Percentiles rank a stretch among this genome's conserved stretches.
Conservation (phyloP, 352 stramenopile genomes). For the Phytopythium litorale region DNA sequence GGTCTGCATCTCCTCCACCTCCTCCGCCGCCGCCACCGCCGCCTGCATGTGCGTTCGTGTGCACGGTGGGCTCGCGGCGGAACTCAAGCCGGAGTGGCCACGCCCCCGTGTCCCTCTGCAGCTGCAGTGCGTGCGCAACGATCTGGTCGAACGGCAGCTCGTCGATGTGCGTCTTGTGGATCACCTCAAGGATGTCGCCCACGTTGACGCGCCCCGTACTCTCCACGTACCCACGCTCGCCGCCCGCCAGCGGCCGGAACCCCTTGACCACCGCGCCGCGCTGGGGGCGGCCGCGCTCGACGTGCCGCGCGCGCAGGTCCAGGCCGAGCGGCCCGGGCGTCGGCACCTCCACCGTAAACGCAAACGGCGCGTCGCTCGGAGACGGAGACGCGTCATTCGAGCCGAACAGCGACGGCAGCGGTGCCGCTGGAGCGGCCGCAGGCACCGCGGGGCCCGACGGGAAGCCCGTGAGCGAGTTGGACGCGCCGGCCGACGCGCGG, state of each 20-base stretch:
- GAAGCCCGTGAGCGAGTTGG: constrained; percentile 32
- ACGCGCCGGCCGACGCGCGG: constrained; percentile 17
- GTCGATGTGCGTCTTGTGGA: constrained; percentile 74
- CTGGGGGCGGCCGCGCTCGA: constrained; percentile 71
- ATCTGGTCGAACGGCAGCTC: constrained; percentile 85
- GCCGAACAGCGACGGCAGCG: constrained; percentile 2
- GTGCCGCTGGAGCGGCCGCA: neutral
- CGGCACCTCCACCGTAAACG: constrained; percentile 76
- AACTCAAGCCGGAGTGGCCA: constrained; percentile 82
- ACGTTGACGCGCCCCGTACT: constrained; percentile 68
- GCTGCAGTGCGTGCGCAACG: constrained; percentile 67
- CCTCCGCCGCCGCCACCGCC: too few species aligned
- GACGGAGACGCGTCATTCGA: constrained; percentile 6
- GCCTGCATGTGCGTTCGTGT: neutral
- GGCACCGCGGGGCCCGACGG: constrained; percentile 20
- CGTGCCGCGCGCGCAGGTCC: constrained; percentile 65
- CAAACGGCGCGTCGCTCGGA: constrained; percentile 46
- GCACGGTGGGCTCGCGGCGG: constrained; percentile 35
- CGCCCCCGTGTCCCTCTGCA: constrained; percentile 59
- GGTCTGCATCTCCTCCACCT: constrained; percentile 15
- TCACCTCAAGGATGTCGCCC: constrained; percentile 75
- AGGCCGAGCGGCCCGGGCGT: constrained; percentile 61
- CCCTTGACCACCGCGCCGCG: constrained; percentile 76
- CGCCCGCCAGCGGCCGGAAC: constrained; percentile 55
- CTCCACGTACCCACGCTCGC: constrained; percentile 63